These are phyloP conservation scores for Mycosphaerelloides madeirae DNA, from an alignment of 2,329 filamentous ascomycete species.

Conservation along the genomic window DNA sequence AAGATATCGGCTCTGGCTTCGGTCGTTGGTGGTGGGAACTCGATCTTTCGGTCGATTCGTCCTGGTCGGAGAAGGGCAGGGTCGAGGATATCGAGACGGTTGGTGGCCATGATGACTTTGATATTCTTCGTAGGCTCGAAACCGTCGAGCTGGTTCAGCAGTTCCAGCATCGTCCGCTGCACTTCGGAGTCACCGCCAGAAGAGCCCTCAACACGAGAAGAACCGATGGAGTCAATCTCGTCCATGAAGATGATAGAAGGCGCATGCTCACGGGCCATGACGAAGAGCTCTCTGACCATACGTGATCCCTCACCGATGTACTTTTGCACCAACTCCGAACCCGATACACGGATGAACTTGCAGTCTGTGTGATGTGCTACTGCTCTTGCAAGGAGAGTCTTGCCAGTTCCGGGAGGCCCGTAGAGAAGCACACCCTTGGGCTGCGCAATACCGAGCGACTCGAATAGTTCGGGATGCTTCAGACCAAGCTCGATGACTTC, in stretches of 20 bases:
- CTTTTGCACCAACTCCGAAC: constrained; percentile 95
- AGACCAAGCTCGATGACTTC: constrained; percentile 98
- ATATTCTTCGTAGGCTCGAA: constrained; percentile 96
- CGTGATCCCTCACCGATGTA: constrained; percentile 97
- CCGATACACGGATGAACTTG: constrained; percentile 97
- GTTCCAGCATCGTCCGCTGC: constrained; percentile 95
- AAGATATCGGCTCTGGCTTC: constrained; percentile 97
- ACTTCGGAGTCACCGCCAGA: constrained; percentile 96
- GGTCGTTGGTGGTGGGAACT: constrained; percentile 94
- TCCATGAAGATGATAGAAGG: constrained; percentile 99
- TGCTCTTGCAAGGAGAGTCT: constrained; percentile 89
- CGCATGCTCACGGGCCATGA: constrained; percentile 97
- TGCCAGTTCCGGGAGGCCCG: constrained; percentile 92
- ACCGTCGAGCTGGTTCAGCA: constrained; percentile 96
- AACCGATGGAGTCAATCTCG: constrained; percentile 98
- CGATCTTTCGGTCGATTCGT: constrained; percentile 97
- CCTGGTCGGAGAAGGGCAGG: constrained; percentile 92
- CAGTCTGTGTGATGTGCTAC: constrained; percentile 98
- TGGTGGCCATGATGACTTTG: constrained; percentile 99
- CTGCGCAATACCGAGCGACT: constrained; percentile 97
- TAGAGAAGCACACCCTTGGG: constrained; percentile 97
- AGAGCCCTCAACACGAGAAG: constrained; percentile 90
- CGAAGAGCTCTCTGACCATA: constrained; percentile 98
- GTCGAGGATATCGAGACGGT: constrained; percentile 94
- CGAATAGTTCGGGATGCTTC: constrained; percentile 97